Conservation (phyloP, 305 asterid genomes). For the Ruellia speciosa region DNA sequence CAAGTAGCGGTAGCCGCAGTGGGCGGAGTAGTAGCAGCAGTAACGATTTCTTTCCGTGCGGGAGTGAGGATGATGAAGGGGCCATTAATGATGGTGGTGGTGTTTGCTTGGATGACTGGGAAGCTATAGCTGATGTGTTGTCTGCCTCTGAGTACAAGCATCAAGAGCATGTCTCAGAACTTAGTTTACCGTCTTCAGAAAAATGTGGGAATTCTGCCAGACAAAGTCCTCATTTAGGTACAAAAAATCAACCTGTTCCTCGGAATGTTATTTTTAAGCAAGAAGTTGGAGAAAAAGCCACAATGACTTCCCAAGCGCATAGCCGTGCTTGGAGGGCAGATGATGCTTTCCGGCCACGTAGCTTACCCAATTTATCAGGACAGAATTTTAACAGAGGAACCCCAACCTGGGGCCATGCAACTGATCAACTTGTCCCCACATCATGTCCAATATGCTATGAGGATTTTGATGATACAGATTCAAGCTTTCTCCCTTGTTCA, state of each 20-base stretch:
- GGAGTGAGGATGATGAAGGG: slow-evolving; percentile 58
- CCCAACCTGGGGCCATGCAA: slow-evolving; percentile 45
- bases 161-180: slow-evolving; percentile 25
- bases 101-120: slow-evolving; percentile 92
- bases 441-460: slow-evolving; percentile 84
- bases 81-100: slow-evolving; percentile 41
- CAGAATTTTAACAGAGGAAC: slow-evolving; percentile 36
- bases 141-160: slow-evolving; percentile 49
- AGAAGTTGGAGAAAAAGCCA: slow-evolving; percentile 29
- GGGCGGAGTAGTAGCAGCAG: slow-evolving; percentile 47
- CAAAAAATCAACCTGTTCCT: slow-evolving; percentile 16
- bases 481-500: slow-evolving; percentile 66
- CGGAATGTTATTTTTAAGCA: slow-evolving; percentile 23
- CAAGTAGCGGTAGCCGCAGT: slow-evolving; percentile 41
- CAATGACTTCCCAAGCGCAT: slow-evolving; percentile 29
- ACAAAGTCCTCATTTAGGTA: slow-evolving; percentile 22
- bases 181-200: slow-evolving; percentile 22
- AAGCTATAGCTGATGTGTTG: slow-evolving; percentile 87
- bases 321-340: slow-evolving; percentile 73
- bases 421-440: slow-evolving; percentile 35
- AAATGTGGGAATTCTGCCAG: slow-evolving; percentile 23
- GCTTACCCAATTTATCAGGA: slow-evolving; percentile 62
- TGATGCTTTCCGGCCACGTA: slow-evolving; percentile 74
- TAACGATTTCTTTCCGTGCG: slow-evolving; percentile 35
- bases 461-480: slow-evolving; percentile 76